Evolutionary conservation across 345 rosid genomes (phyloP).

Genomic region (Clausena lansium): DNA sequence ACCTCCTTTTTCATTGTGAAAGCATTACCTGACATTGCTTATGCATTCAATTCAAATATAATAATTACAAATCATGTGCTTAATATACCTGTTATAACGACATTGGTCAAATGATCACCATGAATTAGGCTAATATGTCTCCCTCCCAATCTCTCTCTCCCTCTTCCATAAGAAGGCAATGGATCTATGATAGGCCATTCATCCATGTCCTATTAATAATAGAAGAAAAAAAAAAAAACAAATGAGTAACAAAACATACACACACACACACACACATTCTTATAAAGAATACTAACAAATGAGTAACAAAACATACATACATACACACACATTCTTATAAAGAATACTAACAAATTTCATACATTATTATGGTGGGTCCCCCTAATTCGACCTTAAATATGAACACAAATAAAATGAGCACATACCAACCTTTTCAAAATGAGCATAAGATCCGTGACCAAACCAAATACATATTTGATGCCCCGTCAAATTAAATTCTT

Average conservation of each 20-base stretch:
- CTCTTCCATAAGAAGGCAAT: conserved; percentile 98
- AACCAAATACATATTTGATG: neutral
- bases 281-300: too few relatives aligned
- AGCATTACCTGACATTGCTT: neutral
- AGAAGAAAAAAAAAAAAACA: neutral
- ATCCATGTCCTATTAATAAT: conserved; percentile 46
- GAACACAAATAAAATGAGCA: conserved; percentile 3
- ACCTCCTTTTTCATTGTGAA: neutral
- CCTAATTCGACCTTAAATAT: neutral
- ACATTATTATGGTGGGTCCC: conserved; percentile 15
- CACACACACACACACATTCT: rapidly evolving
- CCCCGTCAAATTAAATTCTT: neutral
- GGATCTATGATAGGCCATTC: conserved; percentile 96
- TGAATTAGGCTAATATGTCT: conserved; percentile 98
- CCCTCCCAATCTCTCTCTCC: conserved; percentile 95
- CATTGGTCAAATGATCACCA: conserved; percentile 85
- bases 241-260: neutral
- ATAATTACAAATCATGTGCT: neutral
- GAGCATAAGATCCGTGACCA: conserved; percentile 13
- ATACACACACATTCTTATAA: neutral
- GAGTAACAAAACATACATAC: too few relatives aligned
- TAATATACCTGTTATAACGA: conserved; percentile 75
- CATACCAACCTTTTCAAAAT: conserved; percentile 3
- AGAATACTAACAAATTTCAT: neutral
- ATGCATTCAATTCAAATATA: neutral